Conservation (phyloP, 2,329 filamentous ascomycete species). For the Diaporthe sp. region DNA sequence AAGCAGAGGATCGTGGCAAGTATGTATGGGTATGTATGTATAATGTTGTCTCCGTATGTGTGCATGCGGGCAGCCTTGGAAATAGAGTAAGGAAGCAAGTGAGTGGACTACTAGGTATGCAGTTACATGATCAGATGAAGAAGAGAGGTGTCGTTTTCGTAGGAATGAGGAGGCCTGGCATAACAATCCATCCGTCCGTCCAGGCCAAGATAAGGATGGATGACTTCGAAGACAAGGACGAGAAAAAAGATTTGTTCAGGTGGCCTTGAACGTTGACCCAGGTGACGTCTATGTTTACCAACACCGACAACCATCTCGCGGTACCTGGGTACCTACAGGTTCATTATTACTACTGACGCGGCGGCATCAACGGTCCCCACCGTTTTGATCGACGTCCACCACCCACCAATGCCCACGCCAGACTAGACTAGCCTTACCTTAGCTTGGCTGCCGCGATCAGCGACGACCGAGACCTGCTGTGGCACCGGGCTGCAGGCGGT, state of each 20-base stretch:
- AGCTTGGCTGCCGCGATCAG: slow-evolving; percentile 30
- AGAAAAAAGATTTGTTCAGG: slow-evolving; percentile 21
- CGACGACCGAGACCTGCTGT: slow-evolving; percentile 5
- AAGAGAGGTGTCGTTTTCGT: neutral
- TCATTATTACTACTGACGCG: neutral
- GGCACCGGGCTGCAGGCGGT: slow-evolving; percentile 25
- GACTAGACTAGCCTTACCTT: slow-evolving; percentile 12
- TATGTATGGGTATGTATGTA: neutral
- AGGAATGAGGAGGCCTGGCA: neutral
- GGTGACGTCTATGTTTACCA: slow-evolving; percentile 17
- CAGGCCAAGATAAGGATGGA: neutral
- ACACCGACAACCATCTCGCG: neutral
- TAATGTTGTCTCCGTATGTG: neutral
- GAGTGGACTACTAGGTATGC: neutral
- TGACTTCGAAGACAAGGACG: neutral
- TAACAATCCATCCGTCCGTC: neutral
- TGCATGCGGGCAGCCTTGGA: neutral
- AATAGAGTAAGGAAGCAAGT: no score
- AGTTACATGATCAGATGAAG: neutral
- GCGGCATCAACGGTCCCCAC: slow-evolving; percentile 13
- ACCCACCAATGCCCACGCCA: neutral
- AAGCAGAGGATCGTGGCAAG: slow-evolving; percentile 18
- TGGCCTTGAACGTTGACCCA: slow-evolving; percentile 9
- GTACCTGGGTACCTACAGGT: neutral
- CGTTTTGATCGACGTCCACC: slow-evolving; percentile 5